Evolutionary conservation across 2,329 filamentous ascomycete species (phyloP), one percentile per base, ranked within the genome.

Genomic region (Mycogone perniciosa): DNA sequence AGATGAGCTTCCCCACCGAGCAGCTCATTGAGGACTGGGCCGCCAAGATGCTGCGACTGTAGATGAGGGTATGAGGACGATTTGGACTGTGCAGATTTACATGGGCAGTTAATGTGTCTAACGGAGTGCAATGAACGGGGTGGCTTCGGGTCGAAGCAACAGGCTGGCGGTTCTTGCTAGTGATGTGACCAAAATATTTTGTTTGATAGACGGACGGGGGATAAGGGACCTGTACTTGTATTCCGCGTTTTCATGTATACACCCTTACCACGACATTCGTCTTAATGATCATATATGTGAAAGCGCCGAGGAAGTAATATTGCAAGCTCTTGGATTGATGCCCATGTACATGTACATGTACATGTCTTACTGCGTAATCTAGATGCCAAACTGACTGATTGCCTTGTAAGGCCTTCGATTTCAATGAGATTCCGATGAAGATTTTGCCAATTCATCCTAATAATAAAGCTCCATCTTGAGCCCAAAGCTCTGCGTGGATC

Each of bases 1-100:
- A 93, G 74, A 86, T 99, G 89, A 80, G 80, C 64, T 99, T 99
- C 86, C 93, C 93, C 46, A 88, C 85, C 60, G 89, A 96, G 76
- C 71, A 84, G 58, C 78, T 95, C 62, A 96, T 99, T 66, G 86
- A 89, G 70, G 77, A 87, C 62, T 92, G 93, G 69, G 87, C 87
- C 50, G 89, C 86, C 61, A 97, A 96, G 83, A 77, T 97, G 62
- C 78, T 99, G 66, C 81, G 83, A 59, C 76, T 95, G 67, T 93
- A 83, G 74, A 54, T 37, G 48, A 50, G 55, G 45, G n/a, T 20
- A 31, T 9, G 8, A 41, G 27, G 29, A 31, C 29, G n/a, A 31
- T 10, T 10, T 7, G n/a, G 8, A 34, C 10, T 20, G 7, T 7
- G n/a, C 34, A 13, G 40, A 37, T 8, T 39, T 20, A 51, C 51